Evolutionary conservation across 2,329 filamentous ascomycete genomes (phyloP).

Genomic region (Fusarium equiseti): DNA sequence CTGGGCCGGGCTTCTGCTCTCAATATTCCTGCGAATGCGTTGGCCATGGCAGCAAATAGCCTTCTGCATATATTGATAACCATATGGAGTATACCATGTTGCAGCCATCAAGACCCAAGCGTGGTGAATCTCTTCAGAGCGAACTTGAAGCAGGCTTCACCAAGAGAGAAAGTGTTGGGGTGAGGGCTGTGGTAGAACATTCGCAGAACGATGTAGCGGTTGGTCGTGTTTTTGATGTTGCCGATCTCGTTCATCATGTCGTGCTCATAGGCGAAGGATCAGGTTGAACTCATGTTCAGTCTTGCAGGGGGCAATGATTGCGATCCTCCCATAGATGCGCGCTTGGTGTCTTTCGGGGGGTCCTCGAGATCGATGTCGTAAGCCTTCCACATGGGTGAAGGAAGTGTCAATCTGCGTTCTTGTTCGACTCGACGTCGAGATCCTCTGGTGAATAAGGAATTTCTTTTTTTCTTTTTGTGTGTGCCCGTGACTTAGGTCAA

Average conservation of each 20-base stretch:
- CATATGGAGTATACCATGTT: neutral
- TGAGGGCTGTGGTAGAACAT: conserved; percentile 43
- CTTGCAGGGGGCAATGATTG: neutral
- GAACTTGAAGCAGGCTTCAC: conserved; percentile 31
- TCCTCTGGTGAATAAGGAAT: too few species aligned
- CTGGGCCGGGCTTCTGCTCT: too few species aligned
- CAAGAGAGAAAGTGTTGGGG: neutral
- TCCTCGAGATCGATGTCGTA: neutral
- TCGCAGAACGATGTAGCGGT: conserved; percentile 41
- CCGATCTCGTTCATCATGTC: conserved; percentile 32
- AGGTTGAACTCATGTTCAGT: neutral
- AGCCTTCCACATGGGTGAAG: neutral
- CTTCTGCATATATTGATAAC: neutral
- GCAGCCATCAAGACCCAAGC: conserved; percentile 24
- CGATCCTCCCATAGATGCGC: too few species aligned
- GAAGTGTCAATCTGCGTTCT: neutral
- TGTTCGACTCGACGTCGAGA: too few species aligned
- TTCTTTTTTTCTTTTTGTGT: too few species aligned
- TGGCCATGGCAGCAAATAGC: neutral
- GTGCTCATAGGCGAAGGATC: conserved; percentile 24
- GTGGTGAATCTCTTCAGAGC: conserved; percentile 46
- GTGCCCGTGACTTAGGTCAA: too few species aligned
- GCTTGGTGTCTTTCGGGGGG: too few species aligned
- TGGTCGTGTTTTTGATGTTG: conserved; percentile 34
- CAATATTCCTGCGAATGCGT: neutral